Percentiles rank a stretch among this genome's conserved stretches.
phyloP scores from a whole-genome alignment of 305 asterid genomes.

The Withania somnifera region DNA sequence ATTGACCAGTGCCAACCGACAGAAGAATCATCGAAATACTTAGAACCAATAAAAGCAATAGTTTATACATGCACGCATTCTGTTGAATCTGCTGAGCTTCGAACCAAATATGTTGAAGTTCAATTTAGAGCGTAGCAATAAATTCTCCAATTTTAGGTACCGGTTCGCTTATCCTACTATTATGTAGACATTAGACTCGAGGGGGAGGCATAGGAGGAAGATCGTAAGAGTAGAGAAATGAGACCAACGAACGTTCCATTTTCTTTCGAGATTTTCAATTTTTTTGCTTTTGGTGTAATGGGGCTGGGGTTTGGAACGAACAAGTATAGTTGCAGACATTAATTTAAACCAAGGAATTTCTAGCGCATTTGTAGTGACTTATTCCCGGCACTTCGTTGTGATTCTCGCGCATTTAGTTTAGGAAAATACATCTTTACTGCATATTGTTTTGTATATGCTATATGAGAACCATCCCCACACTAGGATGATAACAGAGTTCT shows the following conservation, averaged over 20 bases:
- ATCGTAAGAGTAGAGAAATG: not conserved
- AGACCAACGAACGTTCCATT: not conserved
- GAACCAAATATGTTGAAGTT: not conserved
- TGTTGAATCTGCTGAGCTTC: not conserved
- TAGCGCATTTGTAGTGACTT: not conserved
- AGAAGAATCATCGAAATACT: not conserved
- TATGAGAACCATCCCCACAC: not conserved
- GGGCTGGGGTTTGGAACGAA: not conserved
- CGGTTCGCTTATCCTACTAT: not conserved
- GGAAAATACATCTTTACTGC: not conserved
- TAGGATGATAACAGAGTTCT: not conserved
- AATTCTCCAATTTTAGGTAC: not conserved
- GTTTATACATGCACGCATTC: not conserved
- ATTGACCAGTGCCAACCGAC: not conserved
- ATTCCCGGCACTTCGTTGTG: not conserved
- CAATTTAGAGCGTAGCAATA: not conserved
- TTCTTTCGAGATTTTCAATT: no score
- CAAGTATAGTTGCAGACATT: not conserved
- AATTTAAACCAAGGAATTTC: not conserved
- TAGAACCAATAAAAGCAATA: not conserved
- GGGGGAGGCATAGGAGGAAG: not conserved
- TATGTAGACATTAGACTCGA: not conserved
- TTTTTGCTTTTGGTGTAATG: not conserved
- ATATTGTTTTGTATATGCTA: not conserved
- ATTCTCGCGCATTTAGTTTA: not conserved